Evolutionary conservation across 345 rosid genomes (phyloP), one percentile per base, ranked within the genome.

Genomic region (Eucalyptus polybractea): DNA sequence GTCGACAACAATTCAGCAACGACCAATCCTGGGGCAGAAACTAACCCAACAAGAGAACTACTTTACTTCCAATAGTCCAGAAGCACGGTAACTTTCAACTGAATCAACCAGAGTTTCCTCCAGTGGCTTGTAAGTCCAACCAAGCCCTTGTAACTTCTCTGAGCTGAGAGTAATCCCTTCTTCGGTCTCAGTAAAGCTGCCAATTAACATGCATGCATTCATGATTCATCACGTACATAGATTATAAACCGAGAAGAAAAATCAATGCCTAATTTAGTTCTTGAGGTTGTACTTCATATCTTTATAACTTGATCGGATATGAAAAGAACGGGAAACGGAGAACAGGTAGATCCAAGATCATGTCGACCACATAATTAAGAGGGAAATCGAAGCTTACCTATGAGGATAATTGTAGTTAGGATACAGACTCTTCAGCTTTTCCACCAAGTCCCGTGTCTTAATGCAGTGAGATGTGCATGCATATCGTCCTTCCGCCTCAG

Each of bases 351-450:
- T 8, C n/a, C 65, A 13, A 33, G 60, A 54, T 87, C 69, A 87
- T 37, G 19, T 87, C 21, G 60, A n/a, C 87, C 10, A 27, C 8
- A 85, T 44, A 45, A 29, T 37, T 25, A 49, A 44, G 31, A 89
- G 86, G 45, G 42, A 16, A 50, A n/a, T 54, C 13, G 3, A 22
- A 24, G 50, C 89, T 91, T 92, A 93, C 98, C 86, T 92, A 89
- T 92, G 89, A 5, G 97, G 96, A 90, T 92, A 95, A 42, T 92
- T 94, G 91, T 93, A 95, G 88, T 91, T 89, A 44, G 95, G 95
- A 90, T 92, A 95, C 53, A 93, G 90, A 50, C 89, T 91, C 91
- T 91, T 95, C 88, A 96, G 91, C 83, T 92, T 95, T 90, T 92
- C 93, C 67, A 95, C 93, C 81, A 95, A 33, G 47, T 89, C 91